Percentiles rank a stretch among this genome's conserved stretches.
phyloP scores from a whole-genome alignment of 352 stramenopile species.

The Phytopythium mirpurense region DNA sequence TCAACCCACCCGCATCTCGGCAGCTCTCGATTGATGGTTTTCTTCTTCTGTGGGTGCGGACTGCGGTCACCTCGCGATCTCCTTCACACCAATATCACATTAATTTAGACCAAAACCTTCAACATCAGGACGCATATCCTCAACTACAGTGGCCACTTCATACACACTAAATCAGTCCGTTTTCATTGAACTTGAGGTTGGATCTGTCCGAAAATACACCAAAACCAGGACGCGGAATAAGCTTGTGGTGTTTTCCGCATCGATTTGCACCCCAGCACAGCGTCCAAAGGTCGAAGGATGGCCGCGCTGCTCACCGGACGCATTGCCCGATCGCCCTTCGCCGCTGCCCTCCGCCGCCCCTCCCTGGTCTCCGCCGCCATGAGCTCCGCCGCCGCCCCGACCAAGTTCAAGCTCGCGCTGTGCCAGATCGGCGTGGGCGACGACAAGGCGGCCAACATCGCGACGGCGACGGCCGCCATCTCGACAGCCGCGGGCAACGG shows the following conservation, averaged over 20 bases:
- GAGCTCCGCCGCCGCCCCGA: conserved; percentile 26
- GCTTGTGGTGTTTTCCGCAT: background rate
- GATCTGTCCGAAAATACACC: background rate
- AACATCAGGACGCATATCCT: conserved; percentile 1
- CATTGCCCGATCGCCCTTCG: conserved; percentile 1
- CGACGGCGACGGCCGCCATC: conserved; percentile 57
- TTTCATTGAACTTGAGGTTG: background rate
- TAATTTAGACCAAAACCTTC: background rate
- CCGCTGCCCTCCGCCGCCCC: conserved; percentile 6
- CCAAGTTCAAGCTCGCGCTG: conserved; percentile 89
- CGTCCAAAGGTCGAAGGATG: no score
- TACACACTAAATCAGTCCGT: background rate
- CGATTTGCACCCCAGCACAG: no score
- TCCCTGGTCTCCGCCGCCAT: conserved; percentile 26
- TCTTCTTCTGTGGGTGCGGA: background rate
- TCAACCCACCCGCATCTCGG: conserved; percentile 4
- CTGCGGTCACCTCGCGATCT: background rate
- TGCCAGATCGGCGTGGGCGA: conserved; percentile 94
- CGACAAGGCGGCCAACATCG: conserved; percentile 85
- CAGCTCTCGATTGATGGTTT: background rate
- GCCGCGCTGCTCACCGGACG: background rate
- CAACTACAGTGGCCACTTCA: background rate
- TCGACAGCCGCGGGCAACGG: conserved; percentile 64
- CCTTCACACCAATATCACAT: background rate
- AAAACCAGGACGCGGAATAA: background rate